Conservation (phyloP, 192 early-diverging fungal genomes). For the Coemansia sp. region DNA sequence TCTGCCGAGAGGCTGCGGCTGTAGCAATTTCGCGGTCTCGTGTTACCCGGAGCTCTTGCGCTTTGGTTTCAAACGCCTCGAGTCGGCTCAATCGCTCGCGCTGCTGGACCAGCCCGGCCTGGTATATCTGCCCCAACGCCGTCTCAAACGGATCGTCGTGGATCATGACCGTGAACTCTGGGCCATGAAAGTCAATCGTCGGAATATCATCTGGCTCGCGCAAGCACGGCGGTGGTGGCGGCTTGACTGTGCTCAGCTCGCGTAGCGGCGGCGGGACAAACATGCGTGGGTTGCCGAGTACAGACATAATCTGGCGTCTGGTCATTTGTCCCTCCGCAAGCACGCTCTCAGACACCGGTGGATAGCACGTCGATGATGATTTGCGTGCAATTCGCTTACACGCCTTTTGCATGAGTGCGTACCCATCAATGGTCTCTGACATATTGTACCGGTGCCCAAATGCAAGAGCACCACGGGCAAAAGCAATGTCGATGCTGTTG, state of each 20-base stretch:
- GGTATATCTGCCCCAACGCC: constrained; percentile 51
- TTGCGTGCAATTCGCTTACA: constrained; percentile 53
- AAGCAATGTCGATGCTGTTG: constrained; percentile 41
- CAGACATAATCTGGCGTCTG: constrained; percentile 29
- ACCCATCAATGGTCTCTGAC: constrained; percentile 53
- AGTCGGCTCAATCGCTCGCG: constrained; percentile 47
- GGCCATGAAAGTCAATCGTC: constrained; percentile 39
- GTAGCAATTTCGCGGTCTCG: constrained; percentile 24
- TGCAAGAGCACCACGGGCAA: constrained; percentile 43
- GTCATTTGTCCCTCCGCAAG: constrained; percentile 13
- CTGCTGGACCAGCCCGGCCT: constrained; percentile 50
- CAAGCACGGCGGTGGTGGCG: constrained; percentile 27
- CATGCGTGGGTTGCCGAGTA: constrained; percentile 35
- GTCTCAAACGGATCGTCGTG: constrained; percentile 58
- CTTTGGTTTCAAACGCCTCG: constrained; percentile 50
- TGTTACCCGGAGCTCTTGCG: constrained; percentile 28
- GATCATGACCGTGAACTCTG: constrained; percentile 43
- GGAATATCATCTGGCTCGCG: constrained; percentile 47
- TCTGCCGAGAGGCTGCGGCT: neutral
- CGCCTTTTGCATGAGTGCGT: constrained; percentile 45
- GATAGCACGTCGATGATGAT: constrained; percentile 28
- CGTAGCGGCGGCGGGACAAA: constrained; percentile 42
- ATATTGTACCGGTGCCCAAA: constrained; percentile 50
- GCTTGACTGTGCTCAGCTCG: constrained; percentile 20
- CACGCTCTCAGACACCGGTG: constrained; percentile 24